Conservation (phyloP, 2,329 filamentous ascomycete species). For the Allantophomopsis lycopodina region DNA sequence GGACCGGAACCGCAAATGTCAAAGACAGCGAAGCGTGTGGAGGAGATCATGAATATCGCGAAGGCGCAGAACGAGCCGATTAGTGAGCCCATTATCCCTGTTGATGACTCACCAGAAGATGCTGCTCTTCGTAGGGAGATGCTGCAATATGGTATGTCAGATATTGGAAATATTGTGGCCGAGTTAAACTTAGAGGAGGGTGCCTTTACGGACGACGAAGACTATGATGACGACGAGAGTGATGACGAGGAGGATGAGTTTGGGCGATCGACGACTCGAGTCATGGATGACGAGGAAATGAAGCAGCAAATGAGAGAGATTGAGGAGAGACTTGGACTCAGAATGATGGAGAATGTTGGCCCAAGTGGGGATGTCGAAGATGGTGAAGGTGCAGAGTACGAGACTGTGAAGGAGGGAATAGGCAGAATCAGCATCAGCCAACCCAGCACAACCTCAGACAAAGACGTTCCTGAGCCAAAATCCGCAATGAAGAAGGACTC, state of each 20-base stretch:
- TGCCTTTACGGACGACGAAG: slow-evolving; percentile 38
- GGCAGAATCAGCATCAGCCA: slow-evolving; percentile 37
- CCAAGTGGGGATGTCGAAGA: slow-evolving; percentile 23
- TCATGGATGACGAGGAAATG: slow-evolving; percentile 58
- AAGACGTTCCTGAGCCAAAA: background rate
- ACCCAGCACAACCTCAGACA: slow-evolving; percentile 6
- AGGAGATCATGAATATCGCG: slow-evolving; percentile 41
- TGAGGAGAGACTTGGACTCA: slow-evolving; percentile 59
- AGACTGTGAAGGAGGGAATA: slow-evolving; percentile 33
- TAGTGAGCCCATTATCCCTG: slow-evolving; percentile 42
- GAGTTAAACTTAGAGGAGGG: slow-evolving; percentile 75
- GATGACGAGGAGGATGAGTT: slow-evolving; percentile 54
- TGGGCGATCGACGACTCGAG: slow-evolving; percentile 55
- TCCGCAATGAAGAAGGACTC: background rate
- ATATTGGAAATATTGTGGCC: slow-evolving; percentile 84
- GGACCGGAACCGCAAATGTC: slow-evolving; percentile 15
- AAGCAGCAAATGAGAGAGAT: slow-evolving; percentile 73
- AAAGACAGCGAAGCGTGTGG: slow-evolving; percentile 24
- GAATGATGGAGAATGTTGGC: slow-evolving; percentile 36
- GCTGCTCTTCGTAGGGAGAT: slow-evolving; percentile 72
- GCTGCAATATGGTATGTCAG: slow-evolving; percentile 77
- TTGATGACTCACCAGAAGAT: slow-evolving; percentile 69
- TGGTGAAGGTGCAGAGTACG: slow-evolving; percentile 7
- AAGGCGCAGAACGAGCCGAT: slow-evolving; percentile 33
- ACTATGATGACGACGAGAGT: slow-evolving; percentile 36